These are phyloP conservation scores for Hypomontagnella submonticulosa DNA, from an alignment of 495 filamentous ascomycete genomes.

Conservation along the genomic window DNA sequence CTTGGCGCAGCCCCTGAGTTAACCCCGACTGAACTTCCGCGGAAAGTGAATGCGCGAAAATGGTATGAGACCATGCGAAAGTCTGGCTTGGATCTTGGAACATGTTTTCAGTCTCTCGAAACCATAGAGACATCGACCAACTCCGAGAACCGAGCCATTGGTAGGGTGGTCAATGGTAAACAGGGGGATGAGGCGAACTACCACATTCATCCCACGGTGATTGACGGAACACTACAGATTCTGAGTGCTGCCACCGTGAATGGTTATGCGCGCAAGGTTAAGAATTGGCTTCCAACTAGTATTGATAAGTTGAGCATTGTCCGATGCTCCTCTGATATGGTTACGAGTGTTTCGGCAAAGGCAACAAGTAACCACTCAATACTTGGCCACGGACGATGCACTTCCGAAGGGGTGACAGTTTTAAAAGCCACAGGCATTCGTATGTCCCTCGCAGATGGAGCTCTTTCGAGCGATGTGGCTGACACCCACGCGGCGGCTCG, in stretches of 20 bases:
- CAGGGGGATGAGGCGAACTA: slow-evolving; percentile 44
- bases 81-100: slow-evolving; percentile 8
- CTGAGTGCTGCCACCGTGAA: slow-evolving; percentile 42
- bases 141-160: slow-evolving; percentile 33
- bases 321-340: slow-evolving; percentile 28
- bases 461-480: slow-evolving; percentile 26
- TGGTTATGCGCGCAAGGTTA: slow-evolving; percentile 36
- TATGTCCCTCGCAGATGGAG: slow-evolving; percentile 37
- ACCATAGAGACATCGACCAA: slow-evolving; percentile 33
- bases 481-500: slow-evolving; percentile 39
- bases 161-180: slow-evolving; percentile 35
- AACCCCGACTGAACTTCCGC: slow-evolving; percentile 21
- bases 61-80: slow-evolving; percentile 41
- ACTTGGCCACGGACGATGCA: slow-evolving; percentile 26
- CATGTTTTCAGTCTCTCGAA: slow-evolving; percentile 20
- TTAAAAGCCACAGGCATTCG: slow-evolving; percentile 28
- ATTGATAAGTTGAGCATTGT: slow-evolving; percentile 44
- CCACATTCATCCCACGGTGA: slow-evolving; percentile 51
- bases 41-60: slow-evolving; percentile 24
- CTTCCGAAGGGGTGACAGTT: slow-evolving; percentile 24
- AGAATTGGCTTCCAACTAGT: slow-evolving; percentile 43
- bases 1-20: slow-evolving; percentile 18
- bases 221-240: slow-evolving; percentile 53
- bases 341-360: slow-evolving; percentile 32
- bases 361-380: slow-evolving; percentile 30